phyloP scores from a whole-genome alignment of 805 yeast species.

The Kazachstania psychrophila region DNA sequence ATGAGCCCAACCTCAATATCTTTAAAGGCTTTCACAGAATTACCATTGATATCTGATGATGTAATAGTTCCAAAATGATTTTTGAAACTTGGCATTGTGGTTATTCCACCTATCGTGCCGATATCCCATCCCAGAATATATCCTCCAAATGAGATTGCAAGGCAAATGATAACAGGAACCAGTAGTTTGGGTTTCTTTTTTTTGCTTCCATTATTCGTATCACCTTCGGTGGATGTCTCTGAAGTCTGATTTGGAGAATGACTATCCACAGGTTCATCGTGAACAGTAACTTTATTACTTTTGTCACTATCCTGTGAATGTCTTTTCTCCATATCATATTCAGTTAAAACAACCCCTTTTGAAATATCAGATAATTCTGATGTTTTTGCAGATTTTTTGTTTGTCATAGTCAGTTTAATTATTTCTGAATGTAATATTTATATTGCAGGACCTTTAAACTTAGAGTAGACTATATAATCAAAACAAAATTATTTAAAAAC shows the following conservation, averaged over 20 bases:
- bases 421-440: neutral
- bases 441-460: neutral
- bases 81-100: slow-evolving; percentile 48
- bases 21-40: neutral
- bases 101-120: slow-evolving; percentile 66
- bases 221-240: too few relatives aligned
- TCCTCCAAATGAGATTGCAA: slow-evolving; percentile 60
- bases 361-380: too few relatives aligned
- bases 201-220: too few relatives aligned
- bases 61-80: slow-evolving; percentile 41
- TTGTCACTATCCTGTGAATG: too few relatives aligned
- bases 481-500: too few relatives aligned
- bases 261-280: too few relatives aligned
- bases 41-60: slow-evolving; percentile 32
- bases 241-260: too few relatives aligned
- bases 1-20: slow-evolving; percentile 36
- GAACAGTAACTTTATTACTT: too few relatives aligned
- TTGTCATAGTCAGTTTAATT: neutral
- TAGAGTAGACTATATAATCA: too few relatives aligned
- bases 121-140: slow-evolving; percentile 70
- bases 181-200: slow-evolving; percentile 1
- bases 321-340: too few relatives aligned
- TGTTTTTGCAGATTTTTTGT: neutral
- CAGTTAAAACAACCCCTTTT: too few relatives aligned
- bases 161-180: slow-evolving; percentile 33